Evolutionary conservation across 768 basidiomycete genomes (phyloP), one percentile per base, ranked within the genome.

Genomic region (Imleria badia): DNA sequence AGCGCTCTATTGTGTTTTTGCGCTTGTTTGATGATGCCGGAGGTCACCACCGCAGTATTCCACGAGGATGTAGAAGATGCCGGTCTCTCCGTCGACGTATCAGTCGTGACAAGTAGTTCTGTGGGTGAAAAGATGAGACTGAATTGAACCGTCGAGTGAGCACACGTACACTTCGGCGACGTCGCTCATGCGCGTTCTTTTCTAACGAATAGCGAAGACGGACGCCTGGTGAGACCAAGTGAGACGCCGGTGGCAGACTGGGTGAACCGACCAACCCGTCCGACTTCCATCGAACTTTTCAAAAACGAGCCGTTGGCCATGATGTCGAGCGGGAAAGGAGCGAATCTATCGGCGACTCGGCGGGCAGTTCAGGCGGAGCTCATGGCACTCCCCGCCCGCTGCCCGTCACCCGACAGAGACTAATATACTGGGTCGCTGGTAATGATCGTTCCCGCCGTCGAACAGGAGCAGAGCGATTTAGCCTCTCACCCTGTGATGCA

Each of bases 1-100:
- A 98, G 84, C 3, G 84, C 82, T 48, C 88, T 80, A 55, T 80
- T 83, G 51, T 58, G 89, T 80, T 76, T 99, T 96, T 53, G 97
- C 91, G 66, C 82, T 58, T 85, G 85, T 65, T 92, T 91, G 71
- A 98, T 97, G 64, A 97, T 73, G 33, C 81, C 76, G 2, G 50
- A 99, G 81, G 75, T 99, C 97, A 13, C 97, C 97, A 19, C 94
- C 95, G 5, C 97, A 99, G 69, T 93, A 98, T 75, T 99, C 97
- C 97, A 98, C 98, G 61, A 98, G 79, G 58, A 99, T 98, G 71
- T 98, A 98, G 40, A 98, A 83, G 52, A 94, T 90, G 20, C 93
- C 93, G 35, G 83, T 80, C 47, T 94, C 91, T 58, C 89, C 80
- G 76, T 99, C 97, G 54, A 98, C 91, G 66, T 89, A 79, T 57